phyloP scores from a whole-genome alignment of 768 basidiomycete genomes.

The Boletus subcaerulescens region DNA sequence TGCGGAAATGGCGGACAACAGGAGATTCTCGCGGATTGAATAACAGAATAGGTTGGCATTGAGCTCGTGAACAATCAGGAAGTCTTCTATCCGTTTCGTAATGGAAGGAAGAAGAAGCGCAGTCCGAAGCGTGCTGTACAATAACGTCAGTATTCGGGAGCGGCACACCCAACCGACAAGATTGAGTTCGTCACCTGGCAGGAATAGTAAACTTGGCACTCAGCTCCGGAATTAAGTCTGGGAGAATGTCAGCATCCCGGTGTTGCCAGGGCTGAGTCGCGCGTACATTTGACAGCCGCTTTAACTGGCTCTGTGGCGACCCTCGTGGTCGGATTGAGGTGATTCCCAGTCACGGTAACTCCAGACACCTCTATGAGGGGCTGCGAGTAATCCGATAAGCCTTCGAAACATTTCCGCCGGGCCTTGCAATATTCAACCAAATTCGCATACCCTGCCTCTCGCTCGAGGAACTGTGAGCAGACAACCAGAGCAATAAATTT shows the following conservation, averaged over 20 bases:
- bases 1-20: conserved; percentile 66
- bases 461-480: conserved; percentile 36
- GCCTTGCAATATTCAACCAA: conserved; percentile 66
- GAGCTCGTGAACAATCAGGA: conserved; percentile 74
- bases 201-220: conserved; percentile 70
- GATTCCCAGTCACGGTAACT: conserved; percentile 50
- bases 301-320: conserved; percentile 37
- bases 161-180: conserved; percentile 10
- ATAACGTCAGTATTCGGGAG: conserved; percentile 24
- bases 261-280: conserved; percentile 14
- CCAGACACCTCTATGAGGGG: conserved; percentile 69
- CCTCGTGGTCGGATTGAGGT: conserved; percentile 54
- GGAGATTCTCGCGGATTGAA: conserved; percentile 55
- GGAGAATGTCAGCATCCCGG: conserved; percentile 26
- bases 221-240: conserved; percentile 84
- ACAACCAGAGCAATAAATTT: background rate
- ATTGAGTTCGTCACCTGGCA: conserved; percentile 52
- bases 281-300: conserved; percentile 58
- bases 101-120: conserved; percentile 73
- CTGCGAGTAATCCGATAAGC: conserved; percentile 59
- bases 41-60: conserved; percentile 66
- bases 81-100: conserved; percentile 65
- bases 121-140: conserved; percentile 60
- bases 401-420: conserved; percentile 58
- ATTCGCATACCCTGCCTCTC: conserved; percentile 57